phyloP scores from a whole-genome alignment of 805 yeast genomes.

The Kodamaea nitidulidarum region DNA sequence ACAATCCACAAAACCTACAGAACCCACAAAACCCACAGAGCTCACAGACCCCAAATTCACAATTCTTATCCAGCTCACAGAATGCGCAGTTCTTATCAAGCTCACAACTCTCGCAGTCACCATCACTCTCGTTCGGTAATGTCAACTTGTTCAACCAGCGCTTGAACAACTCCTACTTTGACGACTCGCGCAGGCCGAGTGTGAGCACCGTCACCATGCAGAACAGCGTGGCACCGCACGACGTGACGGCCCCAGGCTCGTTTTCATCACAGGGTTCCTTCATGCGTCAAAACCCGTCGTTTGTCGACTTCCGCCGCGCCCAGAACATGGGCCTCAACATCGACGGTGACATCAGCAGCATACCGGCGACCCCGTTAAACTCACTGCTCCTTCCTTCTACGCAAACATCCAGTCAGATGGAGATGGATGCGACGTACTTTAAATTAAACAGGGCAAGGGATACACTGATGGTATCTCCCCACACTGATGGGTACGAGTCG shows the following conservation, averaged over 20 bases:
- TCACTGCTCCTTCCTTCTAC: conserved; percentile 9
- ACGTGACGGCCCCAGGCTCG: conserved; percentile 11
- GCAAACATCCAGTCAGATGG: conserved; percentile 9
- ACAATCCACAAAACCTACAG: too few relatives aligned
- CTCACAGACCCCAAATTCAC: too few relatives aligned
- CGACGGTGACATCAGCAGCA: conserved; percentile 7
- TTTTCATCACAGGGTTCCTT: conserved; percentile 10
- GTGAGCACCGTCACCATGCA: conserved; percentile 6
- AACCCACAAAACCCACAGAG: too few relatives aligned
- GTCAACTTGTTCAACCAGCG: conserved; percentile 21
- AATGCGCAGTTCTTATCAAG: conserved; percentile 6
- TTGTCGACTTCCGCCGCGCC: conserved; percentile 8
- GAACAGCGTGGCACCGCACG: conserved; percentile 1
- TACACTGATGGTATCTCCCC: conserved; percentile 11
- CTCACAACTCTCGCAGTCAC: conserved; percentile 6
- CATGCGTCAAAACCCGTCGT: conserved; percentile 5
- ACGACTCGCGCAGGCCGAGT: conserved; percentile 14
- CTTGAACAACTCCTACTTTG: conserved; percentile 18
- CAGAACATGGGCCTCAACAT: not conserved
- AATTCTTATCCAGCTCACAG: too few relatives aligned
- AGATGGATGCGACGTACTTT: conserved; percentile 7
- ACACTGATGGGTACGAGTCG: conserved; percentile 5
- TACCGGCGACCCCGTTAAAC: conserved; percentile 14
- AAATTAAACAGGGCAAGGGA: conserved; percentile 12
- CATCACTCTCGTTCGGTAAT: conserved; percentile 23